Base-by-base conservation (phyloP, 2,329 filamentous ascomycete genomes). In the Apiospora arundinis region DNA sequence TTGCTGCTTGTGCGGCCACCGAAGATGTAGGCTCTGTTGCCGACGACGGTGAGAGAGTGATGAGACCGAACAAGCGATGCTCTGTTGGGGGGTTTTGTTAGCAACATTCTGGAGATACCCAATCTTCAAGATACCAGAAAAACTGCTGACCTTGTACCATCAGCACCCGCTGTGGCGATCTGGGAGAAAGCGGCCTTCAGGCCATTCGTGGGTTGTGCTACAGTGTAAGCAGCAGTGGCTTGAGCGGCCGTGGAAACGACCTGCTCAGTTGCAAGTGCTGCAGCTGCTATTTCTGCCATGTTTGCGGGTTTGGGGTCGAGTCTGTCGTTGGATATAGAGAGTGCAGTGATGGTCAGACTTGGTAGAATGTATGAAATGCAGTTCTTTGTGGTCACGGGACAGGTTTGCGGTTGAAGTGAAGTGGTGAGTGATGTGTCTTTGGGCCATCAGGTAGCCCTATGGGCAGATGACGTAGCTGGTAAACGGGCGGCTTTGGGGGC, bases 11-110 rank as follows among this genome's bases (percentile, higher is more conserved):
- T 78, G 75, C 84, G 82, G 69, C 88, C 88, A 8, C 88, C 87
- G 73, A 89, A 89, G 69, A 90, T 85, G 76, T 89, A 89, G 42
- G 87, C 87, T 73, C 86, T 85, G 69, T 85, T 83, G 72, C 85
- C 85, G 73, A 90, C 81, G 65, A 88, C 79, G 4, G 86, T 87
- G 67, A 89, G 75, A 2, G 86, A 86, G 77, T 90, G 88, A 63
- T 84, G 78, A 11, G 84, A 83, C 70, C 87, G 83, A 8, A 83
- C 81, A 14, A 90, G 81, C 6, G 79, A 80, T 32, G 78, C 75
- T 28, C 79, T 82, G 66, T 4, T 2, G 6, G 7, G 6, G 7
- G 7, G 18, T 12, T 63, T 23, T 8, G 18, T 63, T 23, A 63
- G 56, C 56, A 40, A 60, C 52, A 8, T 32, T 32, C 6, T n/a